Evolutionary conservation across 345 rosid species (phyloP).

Genomic region (Sonneratia caseolaris): DNA sequence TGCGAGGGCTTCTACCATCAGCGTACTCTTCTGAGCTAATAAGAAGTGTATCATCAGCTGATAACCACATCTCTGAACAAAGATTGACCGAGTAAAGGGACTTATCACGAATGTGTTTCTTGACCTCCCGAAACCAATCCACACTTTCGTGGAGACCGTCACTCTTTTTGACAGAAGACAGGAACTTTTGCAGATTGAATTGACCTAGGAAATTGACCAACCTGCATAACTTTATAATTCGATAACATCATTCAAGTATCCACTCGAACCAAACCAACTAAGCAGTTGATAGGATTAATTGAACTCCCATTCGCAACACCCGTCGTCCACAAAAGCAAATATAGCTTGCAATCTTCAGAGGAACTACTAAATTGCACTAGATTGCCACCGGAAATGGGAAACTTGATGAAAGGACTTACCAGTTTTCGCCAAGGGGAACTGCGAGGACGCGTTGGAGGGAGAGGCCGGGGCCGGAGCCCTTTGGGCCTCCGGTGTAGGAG

Average conservation of each 20-base stretch:
- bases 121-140: background rate
- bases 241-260: too few species aligned
- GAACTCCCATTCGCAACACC: too few species aligned
- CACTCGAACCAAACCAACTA: too few species aligned
- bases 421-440: constrained; percentile 34
- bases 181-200: constrained; percentile 64
- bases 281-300: too few species aligned
- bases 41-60: constrained; percentile 59
- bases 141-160: constrained; percentile 12
- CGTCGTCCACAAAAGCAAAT: background rate
- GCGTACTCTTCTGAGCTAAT: constrained; percentile 47
- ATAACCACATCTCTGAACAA: constrained; percentile 55
- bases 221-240: constrained; percentile 27
- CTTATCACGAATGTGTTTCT: constrained; percentile 38
- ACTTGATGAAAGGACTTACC: too few species aligned
- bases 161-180: constrained; percentile 32
- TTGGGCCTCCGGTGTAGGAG: constrained; percentile 36
- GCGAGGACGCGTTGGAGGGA: constrained; percentile 60
- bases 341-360: constrained; percentile 1
- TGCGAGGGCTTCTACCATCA: constrained; percentile 34
- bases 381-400: too few species aligned
- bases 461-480: constrained; percentile 19
- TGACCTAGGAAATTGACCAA: constrained; percentile 56
- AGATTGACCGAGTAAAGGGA: constrained; percentile 71
- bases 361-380: constrained; percentile 14